Base-by-base conservation (phyloP, 2,329 filamentous ascomycete species). In the Calonectria multiphialidica region DNA sequence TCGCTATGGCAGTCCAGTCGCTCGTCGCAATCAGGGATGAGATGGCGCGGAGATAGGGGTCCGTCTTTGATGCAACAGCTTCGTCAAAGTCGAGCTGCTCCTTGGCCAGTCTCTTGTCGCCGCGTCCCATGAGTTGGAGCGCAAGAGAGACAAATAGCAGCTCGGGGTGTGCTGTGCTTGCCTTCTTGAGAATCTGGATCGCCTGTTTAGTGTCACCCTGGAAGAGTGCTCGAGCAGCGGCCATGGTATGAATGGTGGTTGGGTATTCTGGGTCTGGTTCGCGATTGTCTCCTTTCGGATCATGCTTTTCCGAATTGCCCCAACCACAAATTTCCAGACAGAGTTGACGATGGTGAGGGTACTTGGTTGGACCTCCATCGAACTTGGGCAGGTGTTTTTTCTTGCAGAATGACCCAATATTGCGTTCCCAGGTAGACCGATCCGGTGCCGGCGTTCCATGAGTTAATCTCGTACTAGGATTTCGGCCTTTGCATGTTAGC, bases 31-130 rank as follows among this genome's bases (percentile, higher is more conserved):
- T 94, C 75, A 94, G 92, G 3, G 92, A 92, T 28, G 95, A 94
- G 59, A 97, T 93, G 7, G 94, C 94, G 68, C 94, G 92, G 28
- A 97, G 88, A 80, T 96, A 96, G 0, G 94, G 93, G 77, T 97
- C 94, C 0, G 92, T 91, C 72, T 93, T 90, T 71, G 89, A 90
- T 30, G 91, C 89, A 16, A 90, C 86, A 2, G 85, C 85, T 69
- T 90, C 88, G 79, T 91, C 90, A 76, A 91, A 90, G 76, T 91
- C 89, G 28, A 91, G 85, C 72, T 89, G 85, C 73, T 87, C 86
- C 72, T 87, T 87, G 49, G 83, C 83, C 5, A 85, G 76, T 47
- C 83, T 82, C 55, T 83, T 84, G 68, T 86, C 86, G 15, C 86
- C 88, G 72, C 88, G 86, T 28, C 88, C 86, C 74, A 91, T 90